Conservation (phyloP, 345 rosid genomes). For the Eucalyptus cloeziana region DNA sequence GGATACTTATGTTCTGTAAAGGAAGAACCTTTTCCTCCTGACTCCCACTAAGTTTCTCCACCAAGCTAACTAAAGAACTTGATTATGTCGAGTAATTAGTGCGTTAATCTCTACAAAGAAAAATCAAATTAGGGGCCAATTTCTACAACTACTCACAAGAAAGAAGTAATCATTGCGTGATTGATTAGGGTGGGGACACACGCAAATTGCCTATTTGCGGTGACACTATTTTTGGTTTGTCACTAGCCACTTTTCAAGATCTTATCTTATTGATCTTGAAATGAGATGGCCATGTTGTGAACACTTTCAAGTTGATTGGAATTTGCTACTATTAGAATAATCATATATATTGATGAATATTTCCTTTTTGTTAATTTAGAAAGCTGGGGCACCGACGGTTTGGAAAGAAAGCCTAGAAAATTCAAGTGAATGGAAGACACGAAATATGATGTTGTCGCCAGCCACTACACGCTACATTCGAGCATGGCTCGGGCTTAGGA, state of each 20-base stretch:
- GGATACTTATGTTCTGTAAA: constrained; percentile 5
- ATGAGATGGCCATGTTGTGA: neutral
- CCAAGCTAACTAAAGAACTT: neutral
- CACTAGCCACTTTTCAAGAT: neutral
- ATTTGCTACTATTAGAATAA: neutral
- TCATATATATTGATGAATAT: neutral
- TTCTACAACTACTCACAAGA: neutral
- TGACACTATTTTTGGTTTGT: neutral
- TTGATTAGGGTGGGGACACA: neutral
- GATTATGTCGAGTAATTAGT: neutral
- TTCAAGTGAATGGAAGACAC: neutral
- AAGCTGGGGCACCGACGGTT: neutral
- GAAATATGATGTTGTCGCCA: neutral
- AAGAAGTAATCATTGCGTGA: neutral
- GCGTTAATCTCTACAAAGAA: neutral
- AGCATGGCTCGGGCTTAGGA: neutral
- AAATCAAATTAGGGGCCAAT: neutral
- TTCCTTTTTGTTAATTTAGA: neutral
- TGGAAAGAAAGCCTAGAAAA: neutral
- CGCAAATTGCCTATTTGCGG: neutral
- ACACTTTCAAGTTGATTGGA: neutral
- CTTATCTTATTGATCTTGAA: neutral
- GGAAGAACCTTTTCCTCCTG: neutral
- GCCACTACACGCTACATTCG: neutral
- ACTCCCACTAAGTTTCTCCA: constrained; percentile 14